Evolutionary conservation across 768 basidiomycete species (phyloP).

Genomic region (Melanogaster broomeanus): DNA sequence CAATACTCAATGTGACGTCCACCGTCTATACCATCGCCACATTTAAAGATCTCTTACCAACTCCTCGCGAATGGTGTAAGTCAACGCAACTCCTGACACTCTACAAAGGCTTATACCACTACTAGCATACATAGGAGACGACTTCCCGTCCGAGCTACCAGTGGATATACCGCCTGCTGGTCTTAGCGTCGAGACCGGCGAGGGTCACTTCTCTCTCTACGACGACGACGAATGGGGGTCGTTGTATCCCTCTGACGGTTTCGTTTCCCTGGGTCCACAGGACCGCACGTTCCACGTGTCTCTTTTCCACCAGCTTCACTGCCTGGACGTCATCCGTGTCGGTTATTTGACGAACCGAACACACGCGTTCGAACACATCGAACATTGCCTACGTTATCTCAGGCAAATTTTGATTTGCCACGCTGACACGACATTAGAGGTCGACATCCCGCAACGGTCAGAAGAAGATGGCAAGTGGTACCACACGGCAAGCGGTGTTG

Average conservation of each 20-base stretch:
- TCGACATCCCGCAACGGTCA: conserved; percentile 27
- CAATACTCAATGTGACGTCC: conserved; percentile 21
- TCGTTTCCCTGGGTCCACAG: conserved; percentile 35
- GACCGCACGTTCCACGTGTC: conserved; percentile 35
- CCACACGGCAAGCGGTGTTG: conserved; percentile 32
- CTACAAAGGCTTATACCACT: not conserved
- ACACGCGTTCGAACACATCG: conserved; percentile 30
- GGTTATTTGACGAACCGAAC: conserved; percentile 26
- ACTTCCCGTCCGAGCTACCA: conserved; percentile 34
- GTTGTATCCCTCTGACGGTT: conserved; percentile 34
- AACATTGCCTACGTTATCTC: conserved; percentile 43
- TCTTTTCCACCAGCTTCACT: conserved; percentile 53
- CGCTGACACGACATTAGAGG: conserved; percentile 40
- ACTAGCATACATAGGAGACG: conserved; percentile 31
- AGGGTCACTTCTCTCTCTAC: conserved; percentile 30
- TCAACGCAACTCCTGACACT: not conserved
- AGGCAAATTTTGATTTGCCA: conserved; percentile 38
- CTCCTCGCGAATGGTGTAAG: conserved; percentile 26
- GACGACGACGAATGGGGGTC: conserved; percentile 39
- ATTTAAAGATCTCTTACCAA: conserved; percentile 11
- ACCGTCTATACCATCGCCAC: conserved; percentile 20
- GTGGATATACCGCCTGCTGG: conserved; percentile 29
- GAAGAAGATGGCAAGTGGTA: conserved; percentile 19
- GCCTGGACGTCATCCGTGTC: conserved; percentile 39
- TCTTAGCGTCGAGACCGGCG: conserved; percentile 26